Evolutionary conservation across 768 basidiomycete species (phyloP).

Genomic region (Suillus tomentosus): DNA sequence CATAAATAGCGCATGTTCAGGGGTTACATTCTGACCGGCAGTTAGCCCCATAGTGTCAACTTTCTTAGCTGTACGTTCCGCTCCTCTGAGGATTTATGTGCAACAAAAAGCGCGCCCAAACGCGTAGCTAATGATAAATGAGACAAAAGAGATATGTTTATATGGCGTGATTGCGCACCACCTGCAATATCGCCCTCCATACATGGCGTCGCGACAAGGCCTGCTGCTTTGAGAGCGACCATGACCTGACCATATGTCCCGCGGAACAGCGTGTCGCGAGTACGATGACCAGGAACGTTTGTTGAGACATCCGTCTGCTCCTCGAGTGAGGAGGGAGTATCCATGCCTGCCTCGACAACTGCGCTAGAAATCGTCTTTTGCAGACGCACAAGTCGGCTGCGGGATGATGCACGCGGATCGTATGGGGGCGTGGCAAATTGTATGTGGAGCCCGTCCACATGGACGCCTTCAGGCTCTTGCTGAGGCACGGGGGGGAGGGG

Average conservation of each 20-base stretch:
- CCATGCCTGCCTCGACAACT: conserved; percentile 43
- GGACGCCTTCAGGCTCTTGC: conserved; percentile 4
- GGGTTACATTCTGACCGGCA: not conserved
- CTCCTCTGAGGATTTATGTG: conserved; percentile 27
- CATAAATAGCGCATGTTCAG: not conserved
- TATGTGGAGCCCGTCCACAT: conserved; percentile 29
- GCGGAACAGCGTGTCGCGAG: conserved; percentile 32
- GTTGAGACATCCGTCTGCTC: conserved; percentile 1
- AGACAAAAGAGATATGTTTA: not conserved
- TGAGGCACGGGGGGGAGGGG: conserved; percentile 23
- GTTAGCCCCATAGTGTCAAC: conserved; percentile 44
- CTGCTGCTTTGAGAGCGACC: conserved; percentile 39
- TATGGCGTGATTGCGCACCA: conserved; percentile 26
- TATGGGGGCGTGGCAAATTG: conserved; percentile 18
- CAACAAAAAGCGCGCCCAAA: conserved; percentile 44
- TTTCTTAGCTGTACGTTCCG: conserved; percentile 40
- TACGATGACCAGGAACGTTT: not conserved
- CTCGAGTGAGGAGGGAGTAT: conserved; percentile 27
- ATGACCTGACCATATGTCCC: conserved; percentile 47
- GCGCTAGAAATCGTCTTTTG: conserved; percentile 40
- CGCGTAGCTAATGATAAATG: conserved; percentile 34
- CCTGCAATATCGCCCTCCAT: conserved; percentile 30
- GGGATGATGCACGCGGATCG: conserved; percentile 18
- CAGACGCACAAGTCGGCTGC: conserved; percentile 29
- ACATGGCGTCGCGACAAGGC: conserved; percentile 37